Percentiles rank a stretch among this genome's conserved stretches.
Conservation (phyloP, 2,329 filamentous ascomycete genomes). For the Fusarium albosuccineum region DNA sequence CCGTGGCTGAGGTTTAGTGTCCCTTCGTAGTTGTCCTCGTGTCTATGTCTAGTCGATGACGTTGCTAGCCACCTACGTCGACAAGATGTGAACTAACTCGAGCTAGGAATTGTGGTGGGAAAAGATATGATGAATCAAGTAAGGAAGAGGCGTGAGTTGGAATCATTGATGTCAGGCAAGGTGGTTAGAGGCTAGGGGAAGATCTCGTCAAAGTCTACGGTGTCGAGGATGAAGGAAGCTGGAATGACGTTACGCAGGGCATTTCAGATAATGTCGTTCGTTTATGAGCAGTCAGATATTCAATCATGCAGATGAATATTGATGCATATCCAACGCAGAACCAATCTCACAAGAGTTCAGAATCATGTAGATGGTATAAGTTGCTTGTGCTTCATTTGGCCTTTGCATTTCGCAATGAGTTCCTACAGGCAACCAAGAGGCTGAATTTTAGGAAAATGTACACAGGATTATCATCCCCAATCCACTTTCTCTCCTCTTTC, state of each 20-base stretch:
- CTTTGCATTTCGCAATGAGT: slow-evolving; percentile 49
- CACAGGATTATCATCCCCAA: slow-evolving; percentile 51
- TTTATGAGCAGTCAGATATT: background rate
- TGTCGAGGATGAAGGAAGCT: background rate
- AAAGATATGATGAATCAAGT: background rate
- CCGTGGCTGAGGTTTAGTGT: slow-evolving; percentile 14
- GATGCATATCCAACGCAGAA: too few species aligned
- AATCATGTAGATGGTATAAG: slow-evolving; percentile 1
- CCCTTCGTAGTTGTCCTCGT: slow-evolving; percentile 11
- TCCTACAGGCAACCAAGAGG: slow-evolving; percentile 50
- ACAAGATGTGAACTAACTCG: slow-evolving; percentile 1
- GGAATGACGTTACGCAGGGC: background rate
- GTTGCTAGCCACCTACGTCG: slow-evolving; percentile 30
- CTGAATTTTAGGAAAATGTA: slow-evolving; percentile 54
- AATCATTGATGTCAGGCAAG: slow-evolving; percentile 13
- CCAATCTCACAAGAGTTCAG: background rate
- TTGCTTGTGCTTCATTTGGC: slow-evolving; percentile 46
- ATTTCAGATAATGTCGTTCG: too few species aligned
- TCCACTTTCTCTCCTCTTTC: slow-evolving; percentile 38
- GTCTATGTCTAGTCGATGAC: slow-evolving; percentile 24
- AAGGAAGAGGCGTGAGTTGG: background rate
- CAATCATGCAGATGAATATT: too few species aligned
- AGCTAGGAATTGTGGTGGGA: background rate
- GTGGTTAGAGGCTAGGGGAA: too few species aligned
- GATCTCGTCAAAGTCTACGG: too few species aligned